Conservation (phyloP, 2,329 filamentous ascomycete species). For the Colletotrichum ledebouriae region DNA sequence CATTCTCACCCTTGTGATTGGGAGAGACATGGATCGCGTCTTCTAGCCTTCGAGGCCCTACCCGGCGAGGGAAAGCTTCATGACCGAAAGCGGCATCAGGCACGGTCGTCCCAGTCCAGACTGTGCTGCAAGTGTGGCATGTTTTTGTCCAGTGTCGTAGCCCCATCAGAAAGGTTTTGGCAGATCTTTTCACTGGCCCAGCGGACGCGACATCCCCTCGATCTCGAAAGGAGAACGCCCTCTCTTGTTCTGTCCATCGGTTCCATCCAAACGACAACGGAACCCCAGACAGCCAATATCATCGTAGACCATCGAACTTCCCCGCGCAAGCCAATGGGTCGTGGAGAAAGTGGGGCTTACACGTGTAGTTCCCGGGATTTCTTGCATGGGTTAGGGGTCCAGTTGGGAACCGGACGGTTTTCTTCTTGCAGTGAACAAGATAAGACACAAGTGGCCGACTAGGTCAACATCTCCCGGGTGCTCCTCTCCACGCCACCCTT, state of each 20-base stretch:
- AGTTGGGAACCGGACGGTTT: slow-evolving; percentile 5
- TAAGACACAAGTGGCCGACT: slow-evolving; percentile 23
- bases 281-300: slow-evolving; percentile 14
- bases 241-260: not conserved
- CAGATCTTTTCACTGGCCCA: slow-evolving; percentile 13
- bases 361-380: slow-evolving; percentile 27
- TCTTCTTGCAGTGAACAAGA: slow-evolving; percentile 23
- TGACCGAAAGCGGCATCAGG: slow-evolving; percentile 15
- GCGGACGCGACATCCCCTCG: slow-evolving; percentile 3
- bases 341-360: slow-evolving; percentile 39
- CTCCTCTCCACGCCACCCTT: slow-evolving; percentile 25
- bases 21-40: slow-evolving; percentile 11
- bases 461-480: slow-evolving; percentile 30
- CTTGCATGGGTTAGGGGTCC: slow-evolving; percentile 12
- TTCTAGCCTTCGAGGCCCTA: not conserved
- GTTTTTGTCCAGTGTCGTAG: slow-evolving; percentile 2
- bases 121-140: slow-evolving; percentile 10
- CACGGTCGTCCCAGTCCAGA: slow-evolving; percentile 23
- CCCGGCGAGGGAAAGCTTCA: slow-evolving; percentile 15
- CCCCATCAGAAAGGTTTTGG: slow-evolving; percentile 4
- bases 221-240: not conserved
- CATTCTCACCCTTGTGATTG: slow-evolving; percentile 29
- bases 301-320: slow-evolving; percentile 2
- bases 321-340: slow-evolving; percentile 39
- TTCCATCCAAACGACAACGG: slow-evolving; percentile 48